Evolutionary conservation across 2,329 filamentous ascomycete genomes (phyloP), one percentile per base, ranked within the genome.

Genomic region (Orbilia javanica): DNA sequence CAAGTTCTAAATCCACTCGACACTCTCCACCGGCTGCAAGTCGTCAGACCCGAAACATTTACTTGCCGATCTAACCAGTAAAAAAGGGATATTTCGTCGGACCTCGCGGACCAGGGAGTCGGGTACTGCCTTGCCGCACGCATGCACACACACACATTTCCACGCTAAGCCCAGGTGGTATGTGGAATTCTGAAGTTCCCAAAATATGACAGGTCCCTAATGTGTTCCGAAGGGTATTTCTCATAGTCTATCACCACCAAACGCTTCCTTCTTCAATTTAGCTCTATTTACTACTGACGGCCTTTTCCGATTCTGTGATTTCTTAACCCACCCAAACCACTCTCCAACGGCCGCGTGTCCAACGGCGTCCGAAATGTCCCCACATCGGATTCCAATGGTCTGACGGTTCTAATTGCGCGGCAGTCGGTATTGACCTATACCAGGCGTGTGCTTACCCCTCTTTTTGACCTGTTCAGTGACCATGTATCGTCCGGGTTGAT

Each of bases 331-430:
- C 2, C n/a, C n/a, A 44, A 57, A 25, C 68, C 68, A 72, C 53
- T 64, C 68, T 20, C 46, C 15, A 46, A 36, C 50, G 48, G 36
- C 44, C 68, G 63, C 68, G 39, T 55, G 42, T 64, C 25, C 48
- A 55, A 46, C n/a, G 22, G 31, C 50, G 13, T 18, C 46, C 48
- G 8, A 60, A 48, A 13, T 5, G 7, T 34, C 31, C 29, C 68
- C 57, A 57, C 46, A 25, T 25, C 31, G 18, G 7, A 18, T 42
- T 3, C n/a, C n/a, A 46, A 46, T 72, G 68, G 68, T 42, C 44
- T 57, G 67, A 65, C 25, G 46, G 22, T n/a, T 60, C 22, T 44
- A 42, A 34, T 65, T 55, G 46, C 57, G 68, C 57, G 68, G 60
- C 36, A 67, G 46, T 48, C 20, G 29, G 63, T 42, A 25, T 60